Conservation (phyloP, 768 basidiomycete species). For the Hypholoma fasciculare region DNA sequence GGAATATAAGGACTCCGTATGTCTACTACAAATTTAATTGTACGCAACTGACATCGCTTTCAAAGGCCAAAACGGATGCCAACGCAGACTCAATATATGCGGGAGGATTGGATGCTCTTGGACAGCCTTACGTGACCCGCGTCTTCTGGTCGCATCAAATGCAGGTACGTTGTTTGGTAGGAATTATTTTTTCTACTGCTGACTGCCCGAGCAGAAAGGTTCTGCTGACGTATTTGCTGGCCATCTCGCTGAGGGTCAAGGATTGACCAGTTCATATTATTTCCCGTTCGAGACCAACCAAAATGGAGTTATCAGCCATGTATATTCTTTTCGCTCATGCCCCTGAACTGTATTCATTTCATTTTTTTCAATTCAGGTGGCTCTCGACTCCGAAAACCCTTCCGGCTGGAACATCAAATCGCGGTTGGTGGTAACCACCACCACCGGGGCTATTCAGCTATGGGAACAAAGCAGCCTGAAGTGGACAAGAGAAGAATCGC, state of each 20-base stretch:
- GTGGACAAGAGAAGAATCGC: slow-evolving; percentile 84
- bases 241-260: slow-evolving; percentile 44
- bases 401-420: slow-evolving; percentile 34
- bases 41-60: neutral
- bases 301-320: slow-evolving; percentile 72
- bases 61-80: slow-evolving; percentile 40
- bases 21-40: neutral
- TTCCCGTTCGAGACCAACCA: slow-evolving; percentile 65
- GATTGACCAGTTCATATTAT: slow-evolving; percentile 44
- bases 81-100: slow-evolving; percentile 54
- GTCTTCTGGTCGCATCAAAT: slow-evolving; percentile 64
- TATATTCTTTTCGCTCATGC: slow-evolving; percentile 30
- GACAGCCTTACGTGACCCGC: slow-evolving; percentile 56
- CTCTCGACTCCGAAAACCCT: slow-evolving; percentile 49
- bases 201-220: slow-evolving; percentile 42
- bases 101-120: slow-evolving; percentile 52
- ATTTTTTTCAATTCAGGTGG: slow-evolving; percentile 34
- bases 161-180: slow-evolving; percentile 39
- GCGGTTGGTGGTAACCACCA: slow-evolving; percentile 59
- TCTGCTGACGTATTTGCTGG: slow-evolving; percentile 54
- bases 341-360: neutral
- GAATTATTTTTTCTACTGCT: slow-evolving; percentile 1
- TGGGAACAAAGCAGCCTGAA: slow-evolving; percentile 62
- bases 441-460: slow-evolving; percentile 75
- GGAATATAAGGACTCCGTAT: slow-evolving; percentile 1